Evolutionary conservation across 1,284 basidiomycete genomes (phyloP), one percentile per base, ranked within the genome.

Genomic region (Leccinum angustisporum): DNA sequence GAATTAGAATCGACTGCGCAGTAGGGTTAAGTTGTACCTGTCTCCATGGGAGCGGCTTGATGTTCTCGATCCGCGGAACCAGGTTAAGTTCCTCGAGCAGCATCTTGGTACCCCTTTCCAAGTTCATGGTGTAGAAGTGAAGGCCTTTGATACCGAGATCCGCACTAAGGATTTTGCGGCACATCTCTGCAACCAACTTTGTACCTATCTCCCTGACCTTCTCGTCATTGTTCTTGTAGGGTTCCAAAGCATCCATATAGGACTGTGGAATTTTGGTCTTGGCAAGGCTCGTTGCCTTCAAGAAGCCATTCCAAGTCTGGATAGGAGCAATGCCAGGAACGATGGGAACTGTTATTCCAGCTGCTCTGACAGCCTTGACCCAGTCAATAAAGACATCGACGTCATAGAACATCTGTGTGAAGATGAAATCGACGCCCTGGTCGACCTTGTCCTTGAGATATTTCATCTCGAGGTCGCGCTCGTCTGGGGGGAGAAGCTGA

Each of bases 91-190:
- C 91, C 75, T 96, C 88, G 38, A 99, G 82, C 33, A 99, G 81
- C 87, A 96, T 91, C 69, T 92, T 91, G 11, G 95, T 95, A 21
- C 91, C 97, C 77, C 92, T 97, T 78, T 98, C 97, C 57, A 99
- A 80, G 75, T 99, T 99, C 87, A 99, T 92, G 61, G 97, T 99
- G 79, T 98, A 99, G 73, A 99, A 93, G 76, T 99, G 97, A 65
- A 98, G 78, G 5, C 93, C 94, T 52, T 85, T 86, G 70, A 96
- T 91, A 10, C 88, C 96, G 40, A 95, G 83, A 60, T 88, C 83
- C 46, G 88, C 87, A n/a, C 80, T 78, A 62, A 97, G 79, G 67
- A 97, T 94, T 63, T 81, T 81, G 61, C 87, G 81, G 72, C 94
- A 96, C 88, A 96, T 91, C 16, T 95, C 92, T 21, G 90, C 91